These are phyloP conservation scores for Dysphania ambrosioides DNA, from an alignment of 148 eudicot genomes.

Conservation along the genomic window DNA sequence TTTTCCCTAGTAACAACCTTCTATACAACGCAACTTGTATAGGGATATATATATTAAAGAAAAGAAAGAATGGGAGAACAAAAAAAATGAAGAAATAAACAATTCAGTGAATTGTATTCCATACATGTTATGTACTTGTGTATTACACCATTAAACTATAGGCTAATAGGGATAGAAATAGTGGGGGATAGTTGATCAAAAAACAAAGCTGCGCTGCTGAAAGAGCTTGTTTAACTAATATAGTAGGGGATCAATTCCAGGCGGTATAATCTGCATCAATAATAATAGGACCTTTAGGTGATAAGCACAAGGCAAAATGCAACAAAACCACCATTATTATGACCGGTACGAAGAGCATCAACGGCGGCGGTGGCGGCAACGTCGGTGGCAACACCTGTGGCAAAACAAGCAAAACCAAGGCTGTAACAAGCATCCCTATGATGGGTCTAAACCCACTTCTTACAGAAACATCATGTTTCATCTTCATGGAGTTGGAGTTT, in stretches of 20 bases:
- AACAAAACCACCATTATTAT: slow-evolving; percentile 27
- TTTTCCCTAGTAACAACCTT: not conserved
- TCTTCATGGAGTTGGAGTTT: not conserved
- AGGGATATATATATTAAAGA: no score
- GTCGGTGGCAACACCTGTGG: slow-evolving; percentile 30
- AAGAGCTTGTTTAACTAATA: not conserved
- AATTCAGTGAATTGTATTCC: no score
- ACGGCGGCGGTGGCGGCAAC: slow-evolving; percentile 31
- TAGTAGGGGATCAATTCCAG: not conserved
- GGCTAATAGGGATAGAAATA: no score
- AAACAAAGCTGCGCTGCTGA: no score
- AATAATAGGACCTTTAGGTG: slow-evolving; percentile 13
- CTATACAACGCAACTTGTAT: no score
- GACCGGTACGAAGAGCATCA: slow-evolving; percentile 32
- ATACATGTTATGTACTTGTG: no score
- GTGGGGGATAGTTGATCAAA: not conserved
- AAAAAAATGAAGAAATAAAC: no score
- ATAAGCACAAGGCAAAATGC: slow-evolving; percentile 28
- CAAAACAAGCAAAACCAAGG: slow-evolving; percentile 23
- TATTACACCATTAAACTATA: no score
- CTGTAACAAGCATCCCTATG: slow-evolving; percentile 17
- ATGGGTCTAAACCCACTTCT: slow-evolving; percentile 15
- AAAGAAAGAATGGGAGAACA: no score
- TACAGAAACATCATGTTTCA: not conserved
- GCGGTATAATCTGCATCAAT: slow-evolving; percentile 3